Evolutionary conservation across 768 basidiomycete genomes (phyloP).

Genomic region (Lactarius akahatsu): DNA sequence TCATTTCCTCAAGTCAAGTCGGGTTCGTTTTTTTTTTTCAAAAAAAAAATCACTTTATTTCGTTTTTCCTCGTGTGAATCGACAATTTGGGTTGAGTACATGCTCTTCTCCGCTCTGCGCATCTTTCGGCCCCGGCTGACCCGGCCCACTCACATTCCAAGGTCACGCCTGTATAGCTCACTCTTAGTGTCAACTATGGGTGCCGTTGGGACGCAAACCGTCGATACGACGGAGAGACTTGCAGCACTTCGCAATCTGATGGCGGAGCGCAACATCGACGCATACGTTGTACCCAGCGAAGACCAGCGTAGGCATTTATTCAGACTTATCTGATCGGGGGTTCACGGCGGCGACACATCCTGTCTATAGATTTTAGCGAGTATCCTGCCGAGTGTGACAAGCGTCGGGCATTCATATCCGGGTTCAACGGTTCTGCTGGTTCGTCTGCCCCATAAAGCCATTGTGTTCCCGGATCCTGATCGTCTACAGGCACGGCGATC

Average conservation of each 20-base stretch:
- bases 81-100: neutral
- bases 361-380: conserved; percentile 75
- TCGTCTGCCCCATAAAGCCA: conserved; percentile 28
- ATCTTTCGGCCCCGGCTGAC: conserved; percentile 24
- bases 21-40: neutral
- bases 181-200: conserved; percentile 39
- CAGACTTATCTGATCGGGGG: conserved; percentile 4
- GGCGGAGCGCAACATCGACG: conserved; percentile 60
- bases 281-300: conserved; percentile 84
- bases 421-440: conserved; percentile 95
- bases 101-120: conserved; percentile 18
- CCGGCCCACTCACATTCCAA: conserved; percentile 12
- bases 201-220: conserved; percentile 40
- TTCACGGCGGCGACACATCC: conserved; percentile 5
- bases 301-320: conserved; percentile 72
- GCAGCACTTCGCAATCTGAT: conserved; percentile 67
- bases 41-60: neutral
- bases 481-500: conserved; percentile 64
- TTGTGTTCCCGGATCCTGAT: neutral
- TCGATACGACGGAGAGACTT: conserved; percentile 65
- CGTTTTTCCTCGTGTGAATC: neutral
- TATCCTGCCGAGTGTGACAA: conserved; percentile 84
- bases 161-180: conserved; percentile 11
- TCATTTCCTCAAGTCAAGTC: neutral
- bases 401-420: conserved; percentile 84